These are phyloP conservation scores for Prunella vulgaris DNA, from an alignment of 257 asterid genomes.

Conservation along the genomic window DNA sequence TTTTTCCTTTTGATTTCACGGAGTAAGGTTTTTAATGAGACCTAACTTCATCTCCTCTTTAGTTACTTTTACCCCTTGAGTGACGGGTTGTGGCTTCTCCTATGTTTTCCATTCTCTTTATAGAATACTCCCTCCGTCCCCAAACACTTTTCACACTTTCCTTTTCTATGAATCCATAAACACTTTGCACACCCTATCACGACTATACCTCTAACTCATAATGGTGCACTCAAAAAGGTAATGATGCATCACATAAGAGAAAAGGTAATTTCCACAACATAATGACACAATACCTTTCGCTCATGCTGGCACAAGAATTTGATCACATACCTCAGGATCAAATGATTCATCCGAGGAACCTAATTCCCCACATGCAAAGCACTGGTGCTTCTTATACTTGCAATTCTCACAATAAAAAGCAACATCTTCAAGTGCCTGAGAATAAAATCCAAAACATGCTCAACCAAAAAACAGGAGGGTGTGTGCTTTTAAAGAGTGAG, in stretches of 20 bases:
- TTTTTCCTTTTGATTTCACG: no score
- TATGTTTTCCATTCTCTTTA: no score
- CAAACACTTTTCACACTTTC: no score
- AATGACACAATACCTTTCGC: neutral
- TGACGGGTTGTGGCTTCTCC: no score
- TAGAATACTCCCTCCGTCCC: no score
- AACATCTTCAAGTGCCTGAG: slow-evolving; percentile 40
- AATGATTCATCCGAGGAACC: slow-evolving; percentile 85
- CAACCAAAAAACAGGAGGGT: slow-evolving; percentile 16
- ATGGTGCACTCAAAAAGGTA: slow-evolving; percentile 1
- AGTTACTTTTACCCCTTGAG: no score
- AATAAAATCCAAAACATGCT: slow-evolving; percentile 11
- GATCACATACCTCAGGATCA: slow-evolving; percentile 61
- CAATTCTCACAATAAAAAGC: slow-evolving; percentile 72
- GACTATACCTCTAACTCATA: neutral
- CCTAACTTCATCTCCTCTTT: no score
- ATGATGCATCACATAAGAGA: no score
- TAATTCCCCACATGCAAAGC: slow-evolving; percentile 79
- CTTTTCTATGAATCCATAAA: no score
- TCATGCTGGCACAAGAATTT: neutral
- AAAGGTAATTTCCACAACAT: no score
- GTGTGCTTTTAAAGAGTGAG: neutral
- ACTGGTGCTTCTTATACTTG: slow-evolving; percentile 62
- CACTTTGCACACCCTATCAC: no score
- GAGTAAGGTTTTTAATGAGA: no score